These are phyloP conservation scores for Naganishia randhawae DNA, from an alignment of 768 basidiomycete genomes.

Conservation along the genomic window DNA sequence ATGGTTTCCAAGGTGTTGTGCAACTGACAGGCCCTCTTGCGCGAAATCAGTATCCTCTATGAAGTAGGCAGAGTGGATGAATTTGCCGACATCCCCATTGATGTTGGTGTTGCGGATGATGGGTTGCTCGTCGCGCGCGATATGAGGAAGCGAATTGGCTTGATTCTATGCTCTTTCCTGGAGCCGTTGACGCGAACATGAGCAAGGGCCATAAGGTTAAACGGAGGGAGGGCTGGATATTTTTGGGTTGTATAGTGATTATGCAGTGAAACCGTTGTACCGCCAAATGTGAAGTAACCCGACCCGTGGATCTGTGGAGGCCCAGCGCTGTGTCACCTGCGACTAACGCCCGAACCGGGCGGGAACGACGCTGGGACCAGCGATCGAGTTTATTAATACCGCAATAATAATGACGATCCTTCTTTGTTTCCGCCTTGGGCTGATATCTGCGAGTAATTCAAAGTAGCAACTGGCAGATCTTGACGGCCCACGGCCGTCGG, in stretches of 20 bases:
- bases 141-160: constrained; percentile 42
- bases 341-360: no score
- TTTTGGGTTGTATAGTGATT: neutral
- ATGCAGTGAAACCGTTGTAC: neutral
- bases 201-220: neutral
- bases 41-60: constrained; percentile 43
- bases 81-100: constrained; percentile 47
- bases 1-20: neutral
- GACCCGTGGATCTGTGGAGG: no score
- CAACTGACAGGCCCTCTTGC: neutral
- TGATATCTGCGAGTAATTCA: no score
- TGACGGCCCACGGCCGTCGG: no score
- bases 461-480: no score
- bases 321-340: no score
- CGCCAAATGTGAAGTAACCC: no score
- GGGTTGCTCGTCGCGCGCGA: constrained; percentile 45
- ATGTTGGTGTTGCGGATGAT: constrained; percentile 50
- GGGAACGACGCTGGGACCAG: no score
- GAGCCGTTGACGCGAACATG: constrained; percentile 35
- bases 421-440: no score
- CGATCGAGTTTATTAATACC: no score
- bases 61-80: constrained; percentile 51
- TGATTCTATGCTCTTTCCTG: constrained; percentile 51
- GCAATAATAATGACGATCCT: no score
- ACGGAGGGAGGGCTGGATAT: neutral